phyloP scores from a whole-genome alignment of 2,329 filamentous ascomycete genomes.

The Scleromitrula shiraiana region DNA sequence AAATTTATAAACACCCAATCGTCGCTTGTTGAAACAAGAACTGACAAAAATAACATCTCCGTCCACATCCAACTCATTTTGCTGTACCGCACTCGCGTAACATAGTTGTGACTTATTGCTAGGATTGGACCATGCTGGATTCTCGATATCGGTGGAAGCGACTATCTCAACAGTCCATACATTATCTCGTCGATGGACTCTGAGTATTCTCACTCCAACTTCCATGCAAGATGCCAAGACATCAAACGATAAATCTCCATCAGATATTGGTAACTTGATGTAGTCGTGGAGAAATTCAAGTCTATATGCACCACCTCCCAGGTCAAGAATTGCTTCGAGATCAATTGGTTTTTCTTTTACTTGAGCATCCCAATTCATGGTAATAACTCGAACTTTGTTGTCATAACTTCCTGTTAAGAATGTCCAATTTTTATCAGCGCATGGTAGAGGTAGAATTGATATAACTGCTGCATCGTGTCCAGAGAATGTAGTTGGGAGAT shows the following conservation, averaged over 20 bases:
- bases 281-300: constrained; percentile 50
- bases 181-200: constrained; percentile 33
- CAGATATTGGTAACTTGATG: neutral
- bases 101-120: constrained; percentile 87
- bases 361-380: constrained; percentile 29
- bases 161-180: constrained; percentile 56
- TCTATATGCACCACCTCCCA: constrained; percentile 85
- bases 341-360: constrained; percentile 32
- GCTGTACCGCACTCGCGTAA: constrained; percentile 71
- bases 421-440: constrained; percentile 39
- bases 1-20: neutral
- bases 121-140: constrained; percentile 19
- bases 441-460: constrained; percentile 64
- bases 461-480: constrained; percentile 80
- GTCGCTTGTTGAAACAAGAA: constrained; percentile 7
- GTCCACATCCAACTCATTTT: constrained; percentile 20
- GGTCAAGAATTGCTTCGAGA: constrained; percentile 33
- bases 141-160: neutral
- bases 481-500: constrained; percentile 30
- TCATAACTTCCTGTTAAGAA: constrained; percentile 89
- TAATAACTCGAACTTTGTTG: constrained; percentile 65
- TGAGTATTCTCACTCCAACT: constrained; percentile 65
- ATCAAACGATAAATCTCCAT: constrained; percentile 30
- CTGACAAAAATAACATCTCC: constrained; percentile 8
- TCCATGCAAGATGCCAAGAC: constrained; percentile 94